phyloP scores from a whole-genome alignment of 306 rosid species.

The Dryas octopetala region DNA sequence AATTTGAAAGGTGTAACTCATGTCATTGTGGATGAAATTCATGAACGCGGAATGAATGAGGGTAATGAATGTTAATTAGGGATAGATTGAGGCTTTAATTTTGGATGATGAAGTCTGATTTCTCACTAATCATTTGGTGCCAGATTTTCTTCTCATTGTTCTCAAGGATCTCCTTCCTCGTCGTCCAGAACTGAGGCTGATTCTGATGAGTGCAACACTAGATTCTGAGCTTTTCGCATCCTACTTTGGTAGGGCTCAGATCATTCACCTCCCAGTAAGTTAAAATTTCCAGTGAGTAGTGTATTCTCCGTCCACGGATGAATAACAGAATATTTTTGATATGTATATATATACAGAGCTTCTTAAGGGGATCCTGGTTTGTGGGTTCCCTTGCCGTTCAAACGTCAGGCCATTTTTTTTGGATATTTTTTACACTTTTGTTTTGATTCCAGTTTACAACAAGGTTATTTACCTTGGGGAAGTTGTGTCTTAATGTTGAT shows the following conservation, averaged over 20 bases:
- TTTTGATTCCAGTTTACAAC: too few relatives aligned
- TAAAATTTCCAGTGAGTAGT: not conserved
- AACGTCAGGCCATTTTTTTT: too few relatives aligned
- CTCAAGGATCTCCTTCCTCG: slow-evolving; percentile 89
- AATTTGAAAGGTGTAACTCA: slow-evolving; percentile 80
- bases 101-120: slow-evolving; percentile 30
- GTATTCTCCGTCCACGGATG: not conserved
- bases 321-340: not conserved
- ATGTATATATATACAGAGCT: not conserved
- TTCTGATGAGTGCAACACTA: slow-evolving; percentile 98
- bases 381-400: too few relatives aligned
- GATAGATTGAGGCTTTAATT: slow-evolving; percentile 23
- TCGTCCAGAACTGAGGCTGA: slow-evolving; percentile 79
- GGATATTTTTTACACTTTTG: too few relatives aligned
- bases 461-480: not conserved
- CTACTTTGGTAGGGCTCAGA: slow-evolving; percentile 67
- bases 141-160: slow-evolving; percentile 95
- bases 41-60: slow-evolving; percentile 99
- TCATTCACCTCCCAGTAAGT: slow-evolving; percentile 70
- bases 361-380: too few relatives aligned
- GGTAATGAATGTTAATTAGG: slow-evolving; percentile 45
- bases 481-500: not conserved
- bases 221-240: slow-evolving; percentile 87
- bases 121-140: slow-evolving; percentile 43
- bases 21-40: slow-evolving; percentile 97